phyloP scores from a whole-genome alignment of 352 stramenopile species.

The Globisporangium cystogenes region DNA sequence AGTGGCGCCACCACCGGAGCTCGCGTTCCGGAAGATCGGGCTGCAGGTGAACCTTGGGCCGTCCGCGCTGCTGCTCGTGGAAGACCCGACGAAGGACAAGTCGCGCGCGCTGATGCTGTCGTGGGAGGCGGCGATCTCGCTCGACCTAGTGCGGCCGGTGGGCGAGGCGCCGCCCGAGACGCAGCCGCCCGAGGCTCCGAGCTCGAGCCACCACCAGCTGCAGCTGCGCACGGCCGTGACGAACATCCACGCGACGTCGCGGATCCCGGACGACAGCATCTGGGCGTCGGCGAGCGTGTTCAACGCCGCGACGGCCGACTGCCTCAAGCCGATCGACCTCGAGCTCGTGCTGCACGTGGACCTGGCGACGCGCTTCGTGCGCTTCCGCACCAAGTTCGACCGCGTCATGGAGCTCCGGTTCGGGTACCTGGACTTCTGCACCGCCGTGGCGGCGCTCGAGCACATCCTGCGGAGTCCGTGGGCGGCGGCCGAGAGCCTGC shows the following conservation, averaged over 20 bases:
- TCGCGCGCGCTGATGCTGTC: constrained; percentile 80
- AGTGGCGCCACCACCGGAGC: too few species aligned
- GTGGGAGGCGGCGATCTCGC: constrained; percentile 58
- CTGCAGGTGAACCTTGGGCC: constrained; percentile 59
- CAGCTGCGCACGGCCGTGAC: constrained; percentile 53
- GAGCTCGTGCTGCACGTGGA: constrained; percentile 70
- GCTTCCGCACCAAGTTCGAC: constrained; percentile 67
- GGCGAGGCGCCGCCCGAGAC: constrained; percentile 2
- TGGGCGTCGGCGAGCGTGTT: constrained; percentile 34
- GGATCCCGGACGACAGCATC: constrained; percentile 68
- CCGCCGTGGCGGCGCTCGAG: constrained; percentile 51
- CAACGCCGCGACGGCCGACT: constrained; percentile 48
- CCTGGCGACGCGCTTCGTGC: constrained; percentile 50
- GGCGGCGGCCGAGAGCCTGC: background rate
- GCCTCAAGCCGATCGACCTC: constrained; percentile 71
- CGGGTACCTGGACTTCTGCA: constrained; percentile 80
- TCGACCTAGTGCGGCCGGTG: constrained; percentile 55
- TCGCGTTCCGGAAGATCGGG: constrained; percentile 38
- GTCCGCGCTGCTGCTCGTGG: constrained; percentile 66
- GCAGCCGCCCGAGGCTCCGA: background rate
- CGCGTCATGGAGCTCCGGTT: constrained; percentile 77
- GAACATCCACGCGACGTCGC: constrained; percentile 72
- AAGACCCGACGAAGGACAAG: constrained; percentile 59
- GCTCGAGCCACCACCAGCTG: constrained; percentile 38
- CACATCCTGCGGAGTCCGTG: constrained; percentile 40